Percentiles rank a stretch among this genome's conserved stretches.
These are phyloP conservation scores for Fraxinus latifolia DNA, from an alignment of 305 asterid species.

Conservation along the genomic window DNA sequence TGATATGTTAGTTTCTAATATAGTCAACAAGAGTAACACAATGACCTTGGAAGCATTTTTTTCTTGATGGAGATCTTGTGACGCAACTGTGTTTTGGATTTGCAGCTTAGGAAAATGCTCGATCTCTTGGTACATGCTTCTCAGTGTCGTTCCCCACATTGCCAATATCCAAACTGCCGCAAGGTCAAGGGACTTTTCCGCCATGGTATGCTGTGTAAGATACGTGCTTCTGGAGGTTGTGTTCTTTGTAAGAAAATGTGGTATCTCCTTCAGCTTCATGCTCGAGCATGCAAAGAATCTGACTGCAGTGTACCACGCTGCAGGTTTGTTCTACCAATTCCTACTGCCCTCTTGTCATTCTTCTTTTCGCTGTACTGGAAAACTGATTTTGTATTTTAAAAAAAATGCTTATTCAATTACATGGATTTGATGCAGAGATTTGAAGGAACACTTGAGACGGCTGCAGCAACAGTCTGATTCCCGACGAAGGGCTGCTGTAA, in stretches of 20 bases:
- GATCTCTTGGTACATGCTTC: constrained; percentile 97
- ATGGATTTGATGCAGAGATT: constrained; percentile 54
- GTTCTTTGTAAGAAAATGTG: constrained; percentile 92
- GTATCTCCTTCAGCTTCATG: constrained; percentile 97
- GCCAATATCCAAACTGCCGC: constrained; percentile 87
- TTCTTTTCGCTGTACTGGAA: background rate
- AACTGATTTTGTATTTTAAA: background rate
- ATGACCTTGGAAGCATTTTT: constrained; percentile 6
- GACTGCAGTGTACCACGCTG: constrained; percentile 91
- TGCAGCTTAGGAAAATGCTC: constrained; percentile 95
- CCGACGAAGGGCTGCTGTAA: constrained; percentile 93
- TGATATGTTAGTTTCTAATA: background rate
- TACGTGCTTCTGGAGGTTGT: constrained; percentile 93
- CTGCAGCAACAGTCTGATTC: constrained; percentile 92
- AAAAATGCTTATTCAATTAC: background rate
- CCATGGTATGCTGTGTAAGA: constrained; percentile 77
- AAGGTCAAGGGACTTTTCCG: constrained; percentile 98
- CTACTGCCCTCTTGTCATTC: background rate
- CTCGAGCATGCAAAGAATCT: constrained; percentile 93
- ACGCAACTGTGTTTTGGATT: constrained; percentile 27
- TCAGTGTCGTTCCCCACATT: constrained; percentile 71
- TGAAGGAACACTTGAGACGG: constrained; percentile 78
- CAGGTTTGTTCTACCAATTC: constrained; percentile 53
- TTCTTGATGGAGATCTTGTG: constrained; percentile 20
- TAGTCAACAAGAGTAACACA: background rate